Evolutionary conservation across 805 yeast genomes (phyloP), one percentile per base, ranked within the genome.

Genomic region (Ascoidea tarda): DNA sequence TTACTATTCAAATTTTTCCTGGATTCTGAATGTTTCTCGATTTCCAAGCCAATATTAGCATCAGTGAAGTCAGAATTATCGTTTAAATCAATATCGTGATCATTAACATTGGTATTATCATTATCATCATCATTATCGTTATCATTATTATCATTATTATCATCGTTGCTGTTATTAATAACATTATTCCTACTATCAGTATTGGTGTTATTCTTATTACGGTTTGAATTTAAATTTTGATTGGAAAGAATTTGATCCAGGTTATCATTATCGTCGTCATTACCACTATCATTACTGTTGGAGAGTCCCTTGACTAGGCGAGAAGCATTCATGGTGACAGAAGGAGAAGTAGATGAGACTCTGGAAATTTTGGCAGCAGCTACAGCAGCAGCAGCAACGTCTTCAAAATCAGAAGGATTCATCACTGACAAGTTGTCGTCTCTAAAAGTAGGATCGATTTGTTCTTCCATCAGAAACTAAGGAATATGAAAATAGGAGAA

Each of bases 311-410:
- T 33, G 31, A 32, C 6, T 31, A n/a, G 46, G 8, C n/a, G 16
- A 31, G 49, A 14, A 21, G 49, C 32, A 6, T 16, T 33, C 16
- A 28, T 16, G 10, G 33, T 47, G 49, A 47, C 33, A 10, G 49
- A 10, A 33, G 5, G 32, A 8, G 12, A 8, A 8, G 16, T 2
- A 10, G 14, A 47, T 3, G 33, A 21, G 49, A 16, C 6, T 47
- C 33, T 6, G 49, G 49, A 47, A 21, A 12, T 16, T 10, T 12
- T 16, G n/a, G 55, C 55, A 6, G 68, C 72, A 16, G 69, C 70
- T 12, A 69, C 73, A 5, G 69, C 71, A 1, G 65, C 66, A 33
- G 67, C 72, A 32, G 66, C 66, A 38, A 61, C 58, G 12, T 55
- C 61, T 44, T 58, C 65, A 45, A 46, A n/a, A 16, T 46, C 38